Base-by-base conservation (phyloP, 2,329 filamentous ascomycete species). In the Scleromitrula shiraiana region DNA sequence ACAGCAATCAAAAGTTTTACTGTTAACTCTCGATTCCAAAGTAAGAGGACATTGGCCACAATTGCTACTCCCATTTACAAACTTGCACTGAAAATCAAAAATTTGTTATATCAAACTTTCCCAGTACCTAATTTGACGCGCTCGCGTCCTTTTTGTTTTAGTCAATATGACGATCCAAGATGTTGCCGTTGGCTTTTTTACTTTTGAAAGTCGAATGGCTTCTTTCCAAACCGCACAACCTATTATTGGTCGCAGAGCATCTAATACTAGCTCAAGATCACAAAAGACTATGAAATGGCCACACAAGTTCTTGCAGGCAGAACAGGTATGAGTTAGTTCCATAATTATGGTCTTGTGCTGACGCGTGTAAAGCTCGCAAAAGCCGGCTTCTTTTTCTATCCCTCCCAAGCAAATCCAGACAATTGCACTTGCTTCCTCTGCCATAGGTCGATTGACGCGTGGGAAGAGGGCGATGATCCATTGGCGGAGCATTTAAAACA, bases 371-470 rank as follows among this genome's bases (percentile, higher is more conserved):
- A 95, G 85, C 82, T 98, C 59, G 91, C 93, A 4, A 81, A 79
- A 62, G 91, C 93, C 49, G 93, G 93, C 30, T 95, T 98, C 70
- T 93, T 84, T 69, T 97, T 88, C 69, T 78, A 82, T 52, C 91
- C 93, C 2, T 80, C 78, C 12, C 73, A 78, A 43, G 76, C 79
- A 39, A 86, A 82, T 61, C 83, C 83, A 30, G 93, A 98, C 66
- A 97, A 97, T 65, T 87, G 87, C 40, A 78, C 80, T 57, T 98
- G 93, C 66, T 97, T 94, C 66, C 74, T 89, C 30, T 98, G 93
- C 69, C 72, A 80, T 53, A 85, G 88, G 64, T 80, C 83, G 47
- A 75, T 98, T 10, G 89, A 94, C 64, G 90, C 89, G 51, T 98
- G 93, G 93, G 91, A 97, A 60, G 75, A 83, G 32, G 80, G 82